Conservation (phyloP, 2,329 filamentous ascomycete species). For the Exserohilum turcica region DNA sequence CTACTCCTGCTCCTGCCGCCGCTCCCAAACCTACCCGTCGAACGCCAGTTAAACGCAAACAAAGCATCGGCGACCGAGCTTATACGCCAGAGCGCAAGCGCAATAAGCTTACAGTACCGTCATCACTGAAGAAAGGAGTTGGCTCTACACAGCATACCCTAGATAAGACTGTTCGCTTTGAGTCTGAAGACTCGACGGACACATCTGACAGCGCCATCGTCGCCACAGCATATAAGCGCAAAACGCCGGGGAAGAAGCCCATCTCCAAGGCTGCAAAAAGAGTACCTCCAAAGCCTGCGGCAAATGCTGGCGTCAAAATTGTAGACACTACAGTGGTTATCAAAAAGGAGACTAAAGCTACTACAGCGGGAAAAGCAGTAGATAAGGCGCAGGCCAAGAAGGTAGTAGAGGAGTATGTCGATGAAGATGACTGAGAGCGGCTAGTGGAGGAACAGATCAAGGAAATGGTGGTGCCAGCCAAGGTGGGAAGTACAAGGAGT, state of each 20-base stretch:
- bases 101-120: neutral
- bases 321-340: neutral
- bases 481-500: neutral
- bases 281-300: neutral
- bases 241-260: neutral
- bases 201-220: neutral
- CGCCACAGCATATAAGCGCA: neutral
- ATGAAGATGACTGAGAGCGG: neutral
- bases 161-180: neutral
- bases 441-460: neutral
- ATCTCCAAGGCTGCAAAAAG: neutral
- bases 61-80: neutral
- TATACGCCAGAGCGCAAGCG: conserved; percentile 4
- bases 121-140: neutral
- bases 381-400: neutral
- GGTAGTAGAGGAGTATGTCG: neutral
- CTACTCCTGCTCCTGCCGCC: neutral
- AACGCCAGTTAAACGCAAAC: conserved; percentile 4
- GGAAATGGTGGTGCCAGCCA: neutral
- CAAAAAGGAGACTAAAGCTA: neutral
- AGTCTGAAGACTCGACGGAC: neutral
- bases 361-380: conserved; percentile 2
- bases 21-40: neutral
- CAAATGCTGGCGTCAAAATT: neutral
- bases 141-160: neutral